A percentile compares a stretch with the other conserved stretches of the same genome.
Evolutionary conservation across 108 stramenopile species (phyloP).

Genomic region (Nannochloropsis gaditana): DNA sequence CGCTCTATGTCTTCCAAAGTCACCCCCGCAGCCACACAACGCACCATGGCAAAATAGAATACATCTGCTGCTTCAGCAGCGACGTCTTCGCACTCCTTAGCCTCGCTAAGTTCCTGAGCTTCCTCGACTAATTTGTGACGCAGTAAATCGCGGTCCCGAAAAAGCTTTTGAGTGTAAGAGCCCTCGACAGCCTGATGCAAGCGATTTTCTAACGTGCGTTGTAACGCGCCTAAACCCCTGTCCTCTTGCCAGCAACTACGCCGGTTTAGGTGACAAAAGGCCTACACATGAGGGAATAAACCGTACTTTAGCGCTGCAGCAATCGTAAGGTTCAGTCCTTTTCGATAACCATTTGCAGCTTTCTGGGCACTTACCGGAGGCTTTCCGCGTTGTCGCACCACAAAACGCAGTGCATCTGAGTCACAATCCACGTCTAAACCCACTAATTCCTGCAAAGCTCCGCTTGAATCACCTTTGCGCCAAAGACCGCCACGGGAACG

Average conservation of each 20-base stretch:
- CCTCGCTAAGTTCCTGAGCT: conserved; percentile 93
- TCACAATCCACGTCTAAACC: conserved; percentile 85
- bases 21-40: conserved; percentile 83
- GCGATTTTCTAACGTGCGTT: conserved; percentile 67
- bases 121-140: conserved; percentile 94
- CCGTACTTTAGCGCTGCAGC: too few relatives aligned
- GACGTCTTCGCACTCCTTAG: conserved; percentile 68
- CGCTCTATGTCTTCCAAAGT: conserved; percentile 76
- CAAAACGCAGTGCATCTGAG: conserved; percentile 83
- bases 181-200: conserved; percentile 73
- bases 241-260: conserved; percentile 78
- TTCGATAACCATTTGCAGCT: not conserved
- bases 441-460: conserved; percentile 80
- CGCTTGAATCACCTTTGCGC: conserved; percentile 89
- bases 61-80: conserved; percentile 93
- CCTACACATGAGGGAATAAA: not conserved
- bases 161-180: conserved; percentile 90
- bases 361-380: conserved; percentile 38
- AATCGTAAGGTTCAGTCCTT: not conserved
- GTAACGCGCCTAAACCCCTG: conserved; percentile 72
- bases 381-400: conserved; percentile 76
- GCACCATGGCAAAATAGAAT: conserved; percentile 85
- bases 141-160: conserved; percentile 75
- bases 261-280: conserved; percentile 23
- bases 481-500: conserved; percentile 68